Conservation (phyloP, 257 asterid genomes). For the Datura wrightii region DNA sequence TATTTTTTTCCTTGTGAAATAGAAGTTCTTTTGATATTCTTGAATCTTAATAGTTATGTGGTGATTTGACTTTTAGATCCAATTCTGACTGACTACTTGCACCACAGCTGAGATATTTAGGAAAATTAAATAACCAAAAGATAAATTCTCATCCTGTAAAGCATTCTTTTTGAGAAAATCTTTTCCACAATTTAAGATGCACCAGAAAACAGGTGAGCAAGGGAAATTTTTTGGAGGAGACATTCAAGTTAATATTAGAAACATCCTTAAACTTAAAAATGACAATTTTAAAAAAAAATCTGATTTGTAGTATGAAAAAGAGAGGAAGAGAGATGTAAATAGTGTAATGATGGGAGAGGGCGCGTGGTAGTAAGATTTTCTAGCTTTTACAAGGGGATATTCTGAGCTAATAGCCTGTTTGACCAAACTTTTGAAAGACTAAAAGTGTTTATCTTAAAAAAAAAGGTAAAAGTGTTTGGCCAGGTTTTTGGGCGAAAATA, state of each 20-base stretch:
- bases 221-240: not conserved
- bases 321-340: not conserved
- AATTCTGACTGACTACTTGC: not conserved
- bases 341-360: constrained; percentile 4
- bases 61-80: not conserved
- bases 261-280: not conserved
- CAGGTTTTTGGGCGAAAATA: too few species aligned
- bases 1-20: not conserved
- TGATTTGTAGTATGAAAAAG: not conserved
- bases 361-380: not conserved
- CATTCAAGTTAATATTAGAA: not conserved
- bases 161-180: not conserved
- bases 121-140: not conserved
- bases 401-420: not conserved
- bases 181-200: not conserved
- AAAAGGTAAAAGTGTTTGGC: too few species aligned
- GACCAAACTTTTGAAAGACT: too few species aligned
- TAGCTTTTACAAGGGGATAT: not conserved
- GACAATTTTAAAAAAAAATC: not conserved
- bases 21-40: not conserved
- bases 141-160: not conserved
- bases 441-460: too few species aligned
- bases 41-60: not conserved
- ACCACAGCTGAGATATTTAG: not conserved
- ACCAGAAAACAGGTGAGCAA: not conserved